Conservation (phyloP, 2,329 filamentous ascomycete species). For the Epichloe gansuensis region DNA sequence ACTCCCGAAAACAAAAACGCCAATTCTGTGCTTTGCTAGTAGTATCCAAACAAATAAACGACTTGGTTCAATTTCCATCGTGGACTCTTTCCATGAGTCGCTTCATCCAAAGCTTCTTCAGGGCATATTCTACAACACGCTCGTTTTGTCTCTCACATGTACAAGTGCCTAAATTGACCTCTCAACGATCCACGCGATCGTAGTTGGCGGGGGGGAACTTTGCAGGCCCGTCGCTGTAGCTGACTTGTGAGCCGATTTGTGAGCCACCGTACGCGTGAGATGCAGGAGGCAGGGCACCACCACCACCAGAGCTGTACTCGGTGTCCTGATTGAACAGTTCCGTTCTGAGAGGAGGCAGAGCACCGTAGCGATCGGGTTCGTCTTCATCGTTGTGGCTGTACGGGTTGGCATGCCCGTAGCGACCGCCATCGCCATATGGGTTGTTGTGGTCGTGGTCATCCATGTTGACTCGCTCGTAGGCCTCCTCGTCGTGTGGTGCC, state of each 20-base stretch:
- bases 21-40: neutral
- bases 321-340: slow-evolving; percentile 38
- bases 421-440: slow-evolving; percentile 17
- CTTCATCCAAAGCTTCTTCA: no score
- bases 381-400: slow-evolving; percentile 27
- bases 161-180: no score
- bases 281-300: slow-evolving; percentile 14
- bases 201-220: slow-evolving; percentile 47
- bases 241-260: slow-evolving; percentile 27
- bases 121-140: slow-evolving; percentile 7
- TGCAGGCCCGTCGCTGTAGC: slow-evolving; percentile 34
- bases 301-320: slow-evolving; percentile 28
- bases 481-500: slow-evolving; percentile 52
- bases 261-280: slow-evolving; percentile 19
- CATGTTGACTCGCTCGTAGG: slow-evolving; percentile 48
- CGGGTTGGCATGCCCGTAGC: slow-evolving; percentile 25
- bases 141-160: slow-evolving; percentile 8
- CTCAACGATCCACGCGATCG: slow-evolving; percentile 32
- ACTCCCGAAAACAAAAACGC: neutral
- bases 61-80: neutral
- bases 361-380: slow-evolving; percentile 27
- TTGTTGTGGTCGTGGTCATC: slow-evolving; percentile 36
- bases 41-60: neutral
- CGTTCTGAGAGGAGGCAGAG: slow-evolving; percentile 23
- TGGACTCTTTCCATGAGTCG: neutral